Conservation (phyloP, 139 green algal species). For the Ettlia oleoabundans region DNA sequence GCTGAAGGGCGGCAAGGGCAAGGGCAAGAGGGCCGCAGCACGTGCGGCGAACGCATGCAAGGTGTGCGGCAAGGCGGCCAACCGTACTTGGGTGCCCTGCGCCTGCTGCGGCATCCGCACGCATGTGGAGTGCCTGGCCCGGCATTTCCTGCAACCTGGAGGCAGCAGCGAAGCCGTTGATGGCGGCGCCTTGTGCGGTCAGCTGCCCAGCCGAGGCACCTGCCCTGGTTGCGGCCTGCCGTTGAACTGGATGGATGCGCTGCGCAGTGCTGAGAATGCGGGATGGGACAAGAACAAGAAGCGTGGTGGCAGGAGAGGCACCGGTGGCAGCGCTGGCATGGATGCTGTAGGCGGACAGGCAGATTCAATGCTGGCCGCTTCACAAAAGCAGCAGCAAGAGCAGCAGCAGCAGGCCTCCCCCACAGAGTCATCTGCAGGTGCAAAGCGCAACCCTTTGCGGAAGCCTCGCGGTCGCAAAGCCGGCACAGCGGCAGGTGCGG, state of each 20-base stretch:
- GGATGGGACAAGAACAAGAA: constrained; percentile 41
- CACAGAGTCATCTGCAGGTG: background rate
- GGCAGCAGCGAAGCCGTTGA: background rate
- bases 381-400: background rate
- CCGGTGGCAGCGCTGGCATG: background rate
- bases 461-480: background rate
- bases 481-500: background rate
- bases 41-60: constrained; percentile 28
- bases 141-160: constrained; percentile 39
- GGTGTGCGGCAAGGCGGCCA: constrained; percentile 47
- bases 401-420: background rate
- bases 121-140: constrained; percentile 65
- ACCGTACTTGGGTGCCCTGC: constrained; percentile 53
- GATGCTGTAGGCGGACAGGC: background rate
- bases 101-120: constrained; percentile 36
- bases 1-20: background rate
- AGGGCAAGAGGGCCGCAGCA: background rate
- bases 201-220: constrained; percentile 31
- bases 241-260: constrained; percentile 46
- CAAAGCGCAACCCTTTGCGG: background rate
- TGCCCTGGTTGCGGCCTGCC: constrained; percentile 46
- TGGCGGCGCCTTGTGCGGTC: background rate
- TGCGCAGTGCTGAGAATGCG: constrained; percentile 42
- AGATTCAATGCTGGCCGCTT: background rate
- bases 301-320: background rate